phyloP scores from a whole-genome alignment of 2,329 filamentous ascomycete genomes.

The Sclerotinia trifoliorum region DNA sequence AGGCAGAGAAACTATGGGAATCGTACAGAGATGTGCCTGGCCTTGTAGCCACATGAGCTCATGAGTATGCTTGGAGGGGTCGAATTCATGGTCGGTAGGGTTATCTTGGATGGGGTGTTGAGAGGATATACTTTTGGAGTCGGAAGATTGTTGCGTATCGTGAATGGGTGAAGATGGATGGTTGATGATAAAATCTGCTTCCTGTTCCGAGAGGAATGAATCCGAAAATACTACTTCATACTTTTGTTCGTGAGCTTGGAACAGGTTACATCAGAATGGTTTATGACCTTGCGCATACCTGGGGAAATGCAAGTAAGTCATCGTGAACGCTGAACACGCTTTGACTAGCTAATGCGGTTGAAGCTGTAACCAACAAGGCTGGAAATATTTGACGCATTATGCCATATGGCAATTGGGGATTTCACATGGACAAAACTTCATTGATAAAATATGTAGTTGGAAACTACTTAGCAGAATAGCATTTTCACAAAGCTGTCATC shows the following conservation, averaged over 20 bases:
- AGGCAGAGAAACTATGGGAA: constrained; percentile 55
- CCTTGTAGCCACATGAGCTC: constrained; percentile 60
- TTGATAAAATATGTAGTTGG: constrained; percentile 13
- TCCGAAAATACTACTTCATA: constrained; percentile 65
- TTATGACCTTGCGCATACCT: constrained; percentile 47
- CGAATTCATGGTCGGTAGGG: constrained; percentile 25
- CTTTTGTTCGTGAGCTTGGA: constrained; percentile 43
- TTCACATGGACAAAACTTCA: constrained; percentile 22
- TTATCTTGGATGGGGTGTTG: constrained; percentile 22
- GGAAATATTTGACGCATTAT: constrained; percentile 37
- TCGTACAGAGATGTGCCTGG: constrained; percentile 62
- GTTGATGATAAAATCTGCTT: constrained; percentile 52
- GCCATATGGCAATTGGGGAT: constrained; percentile 36
- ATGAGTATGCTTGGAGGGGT: constrained; percentile 44
- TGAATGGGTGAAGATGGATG: constrained; percentile 33
- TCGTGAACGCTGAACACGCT: constrained; percentile 69
- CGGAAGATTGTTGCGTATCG: constrained; percentile 28
- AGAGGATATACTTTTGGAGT: constrained; percentile 33
- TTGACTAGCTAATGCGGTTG: constrained; percentile 50
- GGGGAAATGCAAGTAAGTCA: constrained; percentile 69
- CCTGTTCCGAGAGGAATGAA: constrained; percentile 56
- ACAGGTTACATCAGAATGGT: background rate
- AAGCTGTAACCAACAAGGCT: constrained; percentile 34
- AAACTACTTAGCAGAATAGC: background rate
- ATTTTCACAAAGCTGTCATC: constrained; percentile 22